phyloP scores from a whole-genome alignment of 352 stramenopile genomes.

The Saprolegnia parasitica region DNA sequence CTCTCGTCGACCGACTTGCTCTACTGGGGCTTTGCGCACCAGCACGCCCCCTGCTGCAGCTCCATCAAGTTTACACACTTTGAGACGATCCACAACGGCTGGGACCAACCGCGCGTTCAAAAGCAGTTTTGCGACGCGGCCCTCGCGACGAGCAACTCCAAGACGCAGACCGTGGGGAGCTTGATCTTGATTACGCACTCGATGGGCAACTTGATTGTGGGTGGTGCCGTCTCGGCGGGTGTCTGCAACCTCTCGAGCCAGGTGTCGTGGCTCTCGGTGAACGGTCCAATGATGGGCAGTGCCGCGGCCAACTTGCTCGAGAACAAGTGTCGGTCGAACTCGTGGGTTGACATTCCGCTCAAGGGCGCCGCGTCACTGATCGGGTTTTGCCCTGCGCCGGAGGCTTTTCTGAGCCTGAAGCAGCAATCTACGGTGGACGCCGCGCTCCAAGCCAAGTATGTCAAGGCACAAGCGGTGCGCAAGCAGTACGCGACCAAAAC shows the following conservation, averaged over 20 bases:
- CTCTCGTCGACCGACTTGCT: slow-evolving; percentile 24
- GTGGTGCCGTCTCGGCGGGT: slow-evolving; percentile 30
- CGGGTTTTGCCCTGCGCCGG: background rate
- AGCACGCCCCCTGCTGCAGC: slow-evolving; percentile 34
- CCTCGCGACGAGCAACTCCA: slow-evolving; percentile 18
- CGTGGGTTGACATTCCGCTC: background rate
- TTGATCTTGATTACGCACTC: slow-evolving; percentile 40
- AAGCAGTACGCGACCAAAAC: slow-evolving; percentile 30
- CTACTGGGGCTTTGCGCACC: slow-evolving; percentile 32
- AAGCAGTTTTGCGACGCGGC: slow-evolving; percentile 31
- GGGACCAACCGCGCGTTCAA: slow-evolving; percentile 32
- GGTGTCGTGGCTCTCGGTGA: slow-evolving; percentile 43
- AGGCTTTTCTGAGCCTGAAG: slow-evolving; percentile 6
- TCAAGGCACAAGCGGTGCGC: slow-evolving; percentile 30
- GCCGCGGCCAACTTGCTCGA: slow-evolving; percentile 26
- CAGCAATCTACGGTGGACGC: slow-evolving; percentile 33
- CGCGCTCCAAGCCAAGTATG: slow-evolving; percentile 27
- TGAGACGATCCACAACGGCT: slow-evolving; percentile 32
- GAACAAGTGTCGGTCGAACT: slow-evolving; percentile 21
- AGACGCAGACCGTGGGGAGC: slow-evolving; percentile 29
- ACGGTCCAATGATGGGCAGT: slow-evolving; percentile 36
- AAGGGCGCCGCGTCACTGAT: slow-evolving; percentile 10
- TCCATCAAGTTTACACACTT: slow-evolving; percentile 34
- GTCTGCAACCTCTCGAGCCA: slow-evolving; percentile 32
- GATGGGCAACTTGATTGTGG: slow-evolving; percentile 43